Evolutionary conservation across 2,329 filamentous ascomycete species (phyloP), one percentile per base, ranked within the genome.

Genomic region (Atkinsonella texensis): DNA sequence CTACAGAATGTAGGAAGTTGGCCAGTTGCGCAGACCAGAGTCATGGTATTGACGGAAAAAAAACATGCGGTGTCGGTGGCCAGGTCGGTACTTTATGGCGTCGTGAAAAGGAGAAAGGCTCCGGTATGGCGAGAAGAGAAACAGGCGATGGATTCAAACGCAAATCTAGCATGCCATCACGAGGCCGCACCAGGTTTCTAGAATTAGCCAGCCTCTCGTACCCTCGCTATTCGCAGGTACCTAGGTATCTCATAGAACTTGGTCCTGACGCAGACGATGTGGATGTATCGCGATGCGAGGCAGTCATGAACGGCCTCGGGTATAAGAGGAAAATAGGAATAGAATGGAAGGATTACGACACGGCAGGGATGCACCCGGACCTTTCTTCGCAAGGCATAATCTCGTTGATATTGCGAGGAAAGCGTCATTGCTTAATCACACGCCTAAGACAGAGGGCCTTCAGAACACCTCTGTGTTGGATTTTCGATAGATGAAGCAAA

Each of bases 341-440:
- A 8, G 73, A 76, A 55, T 75, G 73, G 73, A 76, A 74, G 57
- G 70, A 74, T 51, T 75, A 74, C 53, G 68, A 69, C 40, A 56
- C 53, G 4, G 64, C 68, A n/a, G 65, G 62, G 1, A 58, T 65
- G 28, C 55, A 60, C 8, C 62, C 66, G 3, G 65, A 61, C 7
- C 72, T 5, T 68, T 70, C 13, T 23, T 23, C 4, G 2, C 4
- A 23, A 73, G 70, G 51, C 57, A 62, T 2, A 64, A 71, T 15
- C 72, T 74, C 43, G 57, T 73, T 20, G 68, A 73, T 33, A 61
- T 73, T 20, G 70, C 75, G 2, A 62, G 65, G n/a, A 73, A 72
- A 54, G 72, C 72, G n/a, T 67, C 69, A 4, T 59, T 77, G 17
- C 64, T 77, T 7, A 69, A 74, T 52, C 70, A 74, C 54, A 66